These are phyloP conservation scores for Roridomyces roridus DNA, from an alignment of 768 basidiomycete species.

Conservation along the genomic window DNA sequence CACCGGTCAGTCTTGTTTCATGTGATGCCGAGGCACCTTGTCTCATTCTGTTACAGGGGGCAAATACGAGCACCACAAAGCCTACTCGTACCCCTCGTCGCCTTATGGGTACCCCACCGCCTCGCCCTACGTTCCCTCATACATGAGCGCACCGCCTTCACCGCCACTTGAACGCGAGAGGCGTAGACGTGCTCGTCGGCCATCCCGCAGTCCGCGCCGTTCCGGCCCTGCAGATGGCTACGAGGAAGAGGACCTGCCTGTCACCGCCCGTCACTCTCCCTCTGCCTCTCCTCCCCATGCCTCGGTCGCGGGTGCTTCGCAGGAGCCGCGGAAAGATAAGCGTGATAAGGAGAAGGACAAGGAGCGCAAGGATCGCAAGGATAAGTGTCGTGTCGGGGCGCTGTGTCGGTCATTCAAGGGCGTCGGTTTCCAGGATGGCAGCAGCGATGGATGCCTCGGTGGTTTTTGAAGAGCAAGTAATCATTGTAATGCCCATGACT, in stretches of 20 bases:
- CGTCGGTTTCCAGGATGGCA: neutral
- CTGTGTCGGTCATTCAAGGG: constrained; percentile 16
- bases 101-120: neutral
- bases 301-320: neutral
- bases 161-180: neutral
- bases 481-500: no score
- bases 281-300: neutral
- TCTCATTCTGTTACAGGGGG: neutral
- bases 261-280: neutral
- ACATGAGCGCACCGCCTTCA: neutral
- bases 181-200: constrained; percentile 1
- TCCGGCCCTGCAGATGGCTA: constrained; percentile 13
- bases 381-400: neutral
- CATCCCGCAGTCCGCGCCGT: neutral
- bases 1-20: neutral
- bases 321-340: constrained; percentile 1
- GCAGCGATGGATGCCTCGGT: constrained; percentile 19
- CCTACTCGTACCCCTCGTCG: no score
- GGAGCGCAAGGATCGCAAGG: neutral
- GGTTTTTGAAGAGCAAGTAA: constrained; percentile 9
- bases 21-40: no score
- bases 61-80: neutral
- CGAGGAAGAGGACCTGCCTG: constrained; percentile 24
- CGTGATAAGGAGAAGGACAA: constrained; percentile 4
- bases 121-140: neutral